These are phyloP conservation scores for Euphrasia confusa DNA, from an alignment of 257 asterid genomes.

Conservation along the genomic window DNA sequence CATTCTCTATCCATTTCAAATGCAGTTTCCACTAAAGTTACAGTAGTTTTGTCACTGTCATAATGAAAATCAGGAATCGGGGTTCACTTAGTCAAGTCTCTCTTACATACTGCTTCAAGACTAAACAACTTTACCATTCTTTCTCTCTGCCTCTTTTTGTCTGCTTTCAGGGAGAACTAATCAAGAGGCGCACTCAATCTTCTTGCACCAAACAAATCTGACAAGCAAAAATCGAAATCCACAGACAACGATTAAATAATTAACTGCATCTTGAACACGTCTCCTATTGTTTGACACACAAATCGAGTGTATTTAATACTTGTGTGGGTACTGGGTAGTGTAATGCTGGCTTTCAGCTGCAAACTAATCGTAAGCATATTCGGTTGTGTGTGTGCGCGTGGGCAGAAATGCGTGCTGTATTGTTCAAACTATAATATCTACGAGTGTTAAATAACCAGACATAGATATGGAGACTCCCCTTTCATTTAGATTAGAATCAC, in stretches of 20 bases:
- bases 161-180: constrained; percentile 57
- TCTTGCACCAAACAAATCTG: constrained; percentile 89
- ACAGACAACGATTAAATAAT: neutral
- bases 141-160: constrained; percentile 70
- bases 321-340: neutral
- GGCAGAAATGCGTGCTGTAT: neutral
- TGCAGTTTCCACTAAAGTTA: no score
- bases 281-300: neutral
- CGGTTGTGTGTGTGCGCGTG: constrained; percentile 27
- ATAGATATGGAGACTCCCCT: constrained; percentile 29
- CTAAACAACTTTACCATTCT: constrained; percentile 46
- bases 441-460: neutral
- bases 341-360: neutral
- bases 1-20: no score
- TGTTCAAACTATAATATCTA: constrained; percentile 1
- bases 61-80: no score
- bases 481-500: constrained; percentile 84
- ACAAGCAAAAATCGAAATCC: constrained; percentile 17
- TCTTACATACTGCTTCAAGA: neutral
- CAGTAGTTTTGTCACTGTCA: no score
- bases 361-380: no score
- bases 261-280: constrained; percentile 11
- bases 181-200: constrained; percentile 63
- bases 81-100: no score
- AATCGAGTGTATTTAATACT: neutral